These are phyloP conservation scores for Cyclocybe cylindracea DNA, from an alignment of 768 basidiomycete species.

Conservation along the genomic window DNA sequence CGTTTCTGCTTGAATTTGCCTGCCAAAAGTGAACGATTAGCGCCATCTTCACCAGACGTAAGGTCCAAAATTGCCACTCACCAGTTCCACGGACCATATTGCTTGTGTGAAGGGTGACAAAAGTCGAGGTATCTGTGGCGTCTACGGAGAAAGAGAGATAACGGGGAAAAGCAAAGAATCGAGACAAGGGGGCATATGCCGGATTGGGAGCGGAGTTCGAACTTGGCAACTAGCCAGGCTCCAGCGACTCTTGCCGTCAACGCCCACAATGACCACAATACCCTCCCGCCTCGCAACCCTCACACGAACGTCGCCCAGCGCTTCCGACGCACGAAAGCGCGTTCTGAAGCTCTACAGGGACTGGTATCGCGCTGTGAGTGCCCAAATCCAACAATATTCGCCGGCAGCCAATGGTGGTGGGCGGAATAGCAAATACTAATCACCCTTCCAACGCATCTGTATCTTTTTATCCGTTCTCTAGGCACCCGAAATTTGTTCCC, in stretches of 20 bases:
- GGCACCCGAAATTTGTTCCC: slow-evolving; percentile 87
- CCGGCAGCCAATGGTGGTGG: neutral
- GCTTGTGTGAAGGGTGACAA: slow-evolving; percentile 10
- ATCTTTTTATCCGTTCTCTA: slow-evolving; percentile 25
- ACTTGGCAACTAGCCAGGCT: slow-evolving; percentile 14
- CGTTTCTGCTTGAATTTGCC: slow-evolving; percentile 88
- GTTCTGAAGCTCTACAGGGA: slow-evolving; percentile 82
- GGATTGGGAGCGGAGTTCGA: slow-evolving; percentile 27
- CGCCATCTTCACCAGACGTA: neutral
- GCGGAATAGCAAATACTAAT: neutral
- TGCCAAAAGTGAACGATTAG: slow-evolving; percentile 19
- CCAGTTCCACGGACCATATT: slow-evolving; percentile 56
- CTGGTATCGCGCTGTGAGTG: slow-evolving; percentile 90
- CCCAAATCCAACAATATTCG: neutral
- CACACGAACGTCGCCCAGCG: slow-evolving; percentile 55
- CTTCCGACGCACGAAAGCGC: slow-evolving; percentile 64
- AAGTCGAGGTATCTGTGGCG: slow-evolving; percentile 1
- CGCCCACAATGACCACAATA: slow-evolving; percentile 63
- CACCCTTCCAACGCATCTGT: too few relatives aligned
- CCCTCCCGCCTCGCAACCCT: slow-evolving; percentile 83
- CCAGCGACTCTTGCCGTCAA: slow-evolving; percentile 8
- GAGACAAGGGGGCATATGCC: slow-evolving; percentile 2
- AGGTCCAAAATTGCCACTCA: slow-evolving; percentile 14
- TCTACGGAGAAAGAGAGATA: slow-evolving; percentile 11
- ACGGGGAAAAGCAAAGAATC: slow-evolving; percentile 6